Evolutionary conservation across 2,329 filamentous ascomycete species (phyloP).

Genomic region (Paramyrothecium roridum): DNA sequence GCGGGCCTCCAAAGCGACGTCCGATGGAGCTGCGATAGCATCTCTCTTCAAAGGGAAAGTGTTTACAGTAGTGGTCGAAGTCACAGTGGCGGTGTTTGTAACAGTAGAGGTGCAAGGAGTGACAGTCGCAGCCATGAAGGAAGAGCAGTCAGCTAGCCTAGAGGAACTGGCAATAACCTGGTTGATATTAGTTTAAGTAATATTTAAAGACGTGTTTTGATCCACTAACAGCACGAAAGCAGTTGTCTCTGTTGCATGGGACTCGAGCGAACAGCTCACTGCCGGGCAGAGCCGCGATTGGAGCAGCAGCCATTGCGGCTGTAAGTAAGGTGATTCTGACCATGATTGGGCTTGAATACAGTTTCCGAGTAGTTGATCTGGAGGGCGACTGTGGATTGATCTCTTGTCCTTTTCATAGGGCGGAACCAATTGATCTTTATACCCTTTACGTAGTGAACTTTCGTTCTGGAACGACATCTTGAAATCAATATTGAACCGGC

Average conservation of each 20-base stretch:
- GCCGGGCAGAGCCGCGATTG: neutral
- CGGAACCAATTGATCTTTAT: too few species aligned
- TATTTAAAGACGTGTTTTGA: neutral
- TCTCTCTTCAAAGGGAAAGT: neutral
- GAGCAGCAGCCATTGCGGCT: slow-evolving; percentile 1
- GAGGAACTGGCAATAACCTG: neutral
- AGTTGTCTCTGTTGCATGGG: neutral
- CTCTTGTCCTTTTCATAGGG: too few species aligned
- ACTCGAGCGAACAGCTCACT: neutral
- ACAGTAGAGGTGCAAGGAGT: neutral
- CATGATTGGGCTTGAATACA: neutral
- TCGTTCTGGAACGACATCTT: too few species aligned
- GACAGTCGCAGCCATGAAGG: neutral
- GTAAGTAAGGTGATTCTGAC: neutral
- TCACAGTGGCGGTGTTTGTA: neutral
- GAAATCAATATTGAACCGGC: too few species aligned
- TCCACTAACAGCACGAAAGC: neutral
- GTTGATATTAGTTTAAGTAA: neutral
- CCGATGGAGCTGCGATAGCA: neutral
- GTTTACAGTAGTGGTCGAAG: neutral
- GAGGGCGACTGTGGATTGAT: neutral
- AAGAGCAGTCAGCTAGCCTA: neutral
- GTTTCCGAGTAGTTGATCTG: neutral
- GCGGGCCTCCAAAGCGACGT: neutral
- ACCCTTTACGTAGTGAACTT: too few species aligned